Base-by-base conservation (phyloP, 1,284 basidiomycete genomes). In the Volvariella surrecta region DNA sequence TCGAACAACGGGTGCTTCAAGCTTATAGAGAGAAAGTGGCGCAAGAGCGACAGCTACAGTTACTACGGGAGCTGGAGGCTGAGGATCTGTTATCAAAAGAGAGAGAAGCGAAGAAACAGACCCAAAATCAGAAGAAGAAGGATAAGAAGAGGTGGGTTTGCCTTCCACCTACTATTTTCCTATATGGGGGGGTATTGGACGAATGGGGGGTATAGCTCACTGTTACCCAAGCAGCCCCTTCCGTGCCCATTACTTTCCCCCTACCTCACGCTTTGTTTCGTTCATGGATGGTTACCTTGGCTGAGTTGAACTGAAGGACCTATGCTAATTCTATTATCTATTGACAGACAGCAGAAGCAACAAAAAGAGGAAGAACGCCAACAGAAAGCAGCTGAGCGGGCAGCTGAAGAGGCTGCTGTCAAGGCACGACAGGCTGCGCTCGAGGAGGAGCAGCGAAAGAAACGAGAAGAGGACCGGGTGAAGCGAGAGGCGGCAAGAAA, bases 91-190 rank as follows among this genome's bases (percentile, higher is more conserved):
- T 75, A 40, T 74, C 79, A 41, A 81, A 81, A 55, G 89, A 92
- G 55, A 77, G 79, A 52, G 93, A 97, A 67, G 89, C 85, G 48
- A 95, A 96, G 75, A 94, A 94, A 67, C 84, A 89, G 61, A 89
- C 81, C 52, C 91, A 96, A 66, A 93, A 93, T 63, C 90, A 97
- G 76, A 94, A 92, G 74, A 98, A 98, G 79, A 98, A 98, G 73
- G 93, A 95, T 62, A 95, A 95, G 82, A 89, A 89, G 71, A 82
- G 72, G 88, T 90, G 52, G 22, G 75, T 64, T 4, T 39, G 49
- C 44, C 50, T 49, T 41, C 41, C 34, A 31, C 15, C 30, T 9
- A 9, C 30, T n/a, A n/a, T n/a, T n/a, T n/a, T n/a, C n/a, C n/a
- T n/a, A n/a, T n/a, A n/a, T n/a, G n/a, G n/a, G n/a, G n/a, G n/a